Percentiles rank a stretch among this genome's conserved stretches.
Evolutionary conservation across 2,329 filamentous ascomycete species (phyloP).

Genomic region (Septoria petroselini): DNA sequence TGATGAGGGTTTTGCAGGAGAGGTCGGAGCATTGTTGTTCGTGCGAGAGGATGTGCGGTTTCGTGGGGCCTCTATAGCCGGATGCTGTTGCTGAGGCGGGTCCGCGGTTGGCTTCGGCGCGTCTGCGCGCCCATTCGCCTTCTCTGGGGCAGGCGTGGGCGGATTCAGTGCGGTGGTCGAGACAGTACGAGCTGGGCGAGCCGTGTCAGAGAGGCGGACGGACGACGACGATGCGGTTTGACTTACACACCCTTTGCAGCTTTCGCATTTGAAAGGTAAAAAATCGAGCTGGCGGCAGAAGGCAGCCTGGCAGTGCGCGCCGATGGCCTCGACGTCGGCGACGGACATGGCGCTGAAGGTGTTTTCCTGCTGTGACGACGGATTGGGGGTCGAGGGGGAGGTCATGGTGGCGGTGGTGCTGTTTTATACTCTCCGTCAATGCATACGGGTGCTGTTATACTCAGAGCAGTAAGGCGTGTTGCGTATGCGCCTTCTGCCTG

Average conservation of each 20-base stretch:
- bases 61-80: conserved; percentile 37
- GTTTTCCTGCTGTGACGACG: conserved; percentile 8
- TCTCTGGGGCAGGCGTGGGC: conserved; percentile 66
- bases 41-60: conserved; percentile 57
- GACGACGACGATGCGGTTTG: background rate
- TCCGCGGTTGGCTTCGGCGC: conserved; percentile 40
- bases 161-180: conserved; percentile 86
- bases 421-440: background rate
- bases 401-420: conserved; percentile 14
- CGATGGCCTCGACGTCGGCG: conserved; percentile 78
- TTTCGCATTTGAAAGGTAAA: conserved; percentile 89
- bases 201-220: background rate
- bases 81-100: conserved; percentile 27
- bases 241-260: conserved; percentile 60
- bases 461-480: background rate
- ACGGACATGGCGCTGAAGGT: conserved; percentile 72
- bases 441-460: background rate
- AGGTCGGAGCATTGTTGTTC: conserved; percentile 67
- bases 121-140: conserved; percentile 58
- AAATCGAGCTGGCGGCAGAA: conserved; percentile 97
- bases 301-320: conserved; percentile 83
- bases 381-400: conserved; percentile 16
- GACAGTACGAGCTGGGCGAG: conserved; percentile 61
- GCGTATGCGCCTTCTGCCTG: conserved; percentile 9
- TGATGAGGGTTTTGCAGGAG: conserved; percentile 67